phyloP scores from a whole-genome alignment of 2,329 filamentous ascomycete genomes.

The Epichloe sp. region DNA sequence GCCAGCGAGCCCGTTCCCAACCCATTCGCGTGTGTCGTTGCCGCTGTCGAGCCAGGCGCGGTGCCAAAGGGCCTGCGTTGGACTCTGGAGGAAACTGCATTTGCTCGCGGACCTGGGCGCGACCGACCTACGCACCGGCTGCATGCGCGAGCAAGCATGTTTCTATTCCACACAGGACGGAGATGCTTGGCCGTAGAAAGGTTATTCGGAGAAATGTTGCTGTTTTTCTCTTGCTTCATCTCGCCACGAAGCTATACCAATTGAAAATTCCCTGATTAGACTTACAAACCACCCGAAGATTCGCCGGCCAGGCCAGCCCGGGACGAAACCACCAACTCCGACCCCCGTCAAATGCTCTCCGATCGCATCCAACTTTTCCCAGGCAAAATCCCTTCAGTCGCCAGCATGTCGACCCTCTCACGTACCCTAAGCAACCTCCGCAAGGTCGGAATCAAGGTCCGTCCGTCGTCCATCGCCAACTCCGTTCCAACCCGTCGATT shows the following conservation, averaged over 20 bases:
- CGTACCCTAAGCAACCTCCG: conserved; percentile 80
- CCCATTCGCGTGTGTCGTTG: conserved; percentile 15
- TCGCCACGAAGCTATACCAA: neutral
- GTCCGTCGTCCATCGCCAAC: conserved; percentile 30
- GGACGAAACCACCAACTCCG: conserved; percentile 5
- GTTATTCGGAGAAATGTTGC: neutral
- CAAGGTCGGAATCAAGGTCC: conserved; percentile 77
- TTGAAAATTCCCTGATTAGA: neutral
- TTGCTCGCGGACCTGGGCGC: conserved; percentile 6
- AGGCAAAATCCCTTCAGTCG: conserved; percentile 12
- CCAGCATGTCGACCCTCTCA: conserved; percentile 76
- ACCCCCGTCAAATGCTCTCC: conserved; percentile 3
- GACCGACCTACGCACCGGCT: conserved; percentile 17
- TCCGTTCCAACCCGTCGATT: neutral
- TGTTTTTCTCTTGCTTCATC: no score
- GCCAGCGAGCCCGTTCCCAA: conserved; percentile 29
- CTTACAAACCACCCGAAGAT: conserved; percentile 14
- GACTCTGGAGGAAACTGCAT: conserved; percentile 14
- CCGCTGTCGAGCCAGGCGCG: conserved; percentile 18
- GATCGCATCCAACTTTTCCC: conserved; percentile 7
- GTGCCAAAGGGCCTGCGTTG: conserved; percentile 28
- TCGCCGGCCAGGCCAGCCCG: conserved; percentile 12
- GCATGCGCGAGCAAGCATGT: conserved; percentile 24
- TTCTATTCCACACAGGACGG: neutral
- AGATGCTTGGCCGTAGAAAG: neutral